Evolutionary conservation across 768 basidiomycete genomes (phyloP).

Genomic region (Psilocybe tampanensis): DNA sequence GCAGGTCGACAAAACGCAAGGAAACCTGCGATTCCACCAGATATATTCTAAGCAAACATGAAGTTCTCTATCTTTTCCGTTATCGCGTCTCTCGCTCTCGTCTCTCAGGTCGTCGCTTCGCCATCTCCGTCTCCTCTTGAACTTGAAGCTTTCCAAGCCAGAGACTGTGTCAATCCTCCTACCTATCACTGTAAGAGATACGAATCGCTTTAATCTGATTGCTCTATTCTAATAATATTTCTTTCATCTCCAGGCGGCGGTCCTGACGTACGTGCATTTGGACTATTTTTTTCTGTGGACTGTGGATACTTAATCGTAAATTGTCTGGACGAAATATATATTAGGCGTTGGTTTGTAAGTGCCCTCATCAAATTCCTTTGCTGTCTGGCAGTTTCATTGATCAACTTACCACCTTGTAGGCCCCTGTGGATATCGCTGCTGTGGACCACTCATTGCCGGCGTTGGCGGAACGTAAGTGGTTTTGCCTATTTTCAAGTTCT

Average conservation of each 20-base stretch:
- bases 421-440: constrained; percentile 17
- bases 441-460: constrained; percentile 10
- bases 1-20: not conserved
- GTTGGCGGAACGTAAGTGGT: constrained; percentile 15
- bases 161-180: not conserved
- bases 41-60: constrained; percentile 7
- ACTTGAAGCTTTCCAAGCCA: not conserved
- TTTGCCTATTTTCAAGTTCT: too few species aligned
- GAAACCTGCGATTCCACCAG: not conserved
- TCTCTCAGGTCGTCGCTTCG: constrained; percentile 1
- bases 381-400: not conserved
- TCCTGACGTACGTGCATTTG: not conserved
- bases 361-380: too few species aligned
- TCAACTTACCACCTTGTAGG: constrained; percentile 1
- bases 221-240: not conserved
- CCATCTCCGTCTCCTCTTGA: constrained; percentile 11
- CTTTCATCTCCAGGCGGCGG: not conserved
- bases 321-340: not conserved
- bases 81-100: not conserved
- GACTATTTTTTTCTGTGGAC: not conserved
- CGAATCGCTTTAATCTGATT: not conserved
- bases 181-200: constrained; percentile 5
- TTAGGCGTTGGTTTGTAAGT: constrained; percentile 2
- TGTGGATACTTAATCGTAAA: too few species aligned
- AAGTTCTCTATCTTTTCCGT: constrained; percentile 3